These are phyloP conservation scores for Biscogniauxia sp. DNA, from an alignment of 2,329 filamentous ascomycete species.

Conservation along the genomic window DNA sequence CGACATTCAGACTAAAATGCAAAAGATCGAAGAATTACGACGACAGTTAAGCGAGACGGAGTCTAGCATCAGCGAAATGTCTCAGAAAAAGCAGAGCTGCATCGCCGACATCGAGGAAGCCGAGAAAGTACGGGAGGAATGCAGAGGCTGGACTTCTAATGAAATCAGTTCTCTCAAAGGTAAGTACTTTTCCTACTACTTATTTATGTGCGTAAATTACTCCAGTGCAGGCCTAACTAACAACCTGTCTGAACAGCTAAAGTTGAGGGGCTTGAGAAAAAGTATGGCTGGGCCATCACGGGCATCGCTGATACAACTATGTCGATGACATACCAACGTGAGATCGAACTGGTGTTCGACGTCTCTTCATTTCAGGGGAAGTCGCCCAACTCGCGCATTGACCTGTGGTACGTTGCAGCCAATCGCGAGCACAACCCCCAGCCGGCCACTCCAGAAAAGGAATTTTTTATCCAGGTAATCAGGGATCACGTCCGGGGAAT, in stretches of 20 bases:
- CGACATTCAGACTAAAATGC: slow-evolving; percentile 68
- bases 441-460: slow-evolving; percentile 62
- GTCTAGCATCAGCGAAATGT: slow-evolving; percentile 58
- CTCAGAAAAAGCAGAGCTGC: slow-evolving; percentile 66
- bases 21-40: slow-evolving; percentile 64
- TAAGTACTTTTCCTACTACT: slow-evolving; percentile 37
- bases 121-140: slow-evolving; percentile 81
- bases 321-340: slow-evolving; percentile 71
- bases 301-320: slow-evolving; percentile 60
- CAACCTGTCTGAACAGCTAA: slow-evolving; percentile 46
- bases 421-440: slow-evolving; percentile 51
- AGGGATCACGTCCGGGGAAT: slow-evolving; percentile 65
- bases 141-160: slow-evolving; percentile 79
- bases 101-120: slow-evolving; percentile 75
- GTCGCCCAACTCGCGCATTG: slow-evolving; percentile 54
- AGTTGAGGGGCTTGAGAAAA: slow-evolving; percentile 63
- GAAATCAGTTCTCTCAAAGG: slow-evolving; percentile 81
- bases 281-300: slow-evolving; percentile 70
- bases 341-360: slow-evolving; percentile 73
- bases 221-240: slow-evolving; percentile 35
- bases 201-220: not conserved
- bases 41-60: slow-evolving; percentile 67
- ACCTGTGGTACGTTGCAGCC: slow-evolving; percentile 67
- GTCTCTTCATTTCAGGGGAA: slow-evolving; percentile 55
- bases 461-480: slow-evolving; percentile 74